Evolutionary conservation across 176 grass and related monocot genomes (phyloP), one percentile per base, ranked within the genome.

Genomic region (Sorghum bicolor): DNA sequence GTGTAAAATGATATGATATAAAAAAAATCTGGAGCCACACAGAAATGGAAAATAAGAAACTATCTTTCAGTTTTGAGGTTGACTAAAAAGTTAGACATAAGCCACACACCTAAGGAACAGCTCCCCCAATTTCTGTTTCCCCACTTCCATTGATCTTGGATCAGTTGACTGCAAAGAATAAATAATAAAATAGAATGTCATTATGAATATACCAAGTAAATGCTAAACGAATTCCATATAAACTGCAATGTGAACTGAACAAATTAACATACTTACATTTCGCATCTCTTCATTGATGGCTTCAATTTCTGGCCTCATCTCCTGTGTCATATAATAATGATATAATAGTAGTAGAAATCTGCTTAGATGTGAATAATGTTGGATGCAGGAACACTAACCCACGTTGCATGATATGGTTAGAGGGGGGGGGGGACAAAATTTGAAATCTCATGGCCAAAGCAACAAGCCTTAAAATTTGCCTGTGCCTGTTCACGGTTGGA

Each of bases 301-400:
- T 70, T 99, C 91, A 71, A 99, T 76, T 72, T 95, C 91, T 66
- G 93, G 91, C 63, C 74, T 92, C 87, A 99, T 66, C 28, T 32
- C 73, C 96, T 96, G 75, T 64, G 82, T 34, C 20, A 52, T 47
- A 64, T 52, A 87, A 74, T 17, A 78, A 32, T 67, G 83, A 52
- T 47, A 64, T 52, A 87, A 74, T 17, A 78, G 37, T 67, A 83
- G n/a, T 13, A 43, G 5, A 81, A 64, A 5, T 55, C 28, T 0
- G 20, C 47, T 25, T 72, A 77, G 19, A 71, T 17, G 66, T 25
- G 10, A 15, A 78, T 37, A 40, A 14, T 16, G 53, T 9, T 40
- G 22, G 25, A 39, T n/a, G 20, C 20, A 0, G 36, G 48, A 75
- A n/a, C 19, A 29, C 5, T 61, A 36, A 36, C 12, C 5, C 20